Base-by-base conservation (phyloP, 345 rosid genomes). In the Clarkia xantiana region DNA sequence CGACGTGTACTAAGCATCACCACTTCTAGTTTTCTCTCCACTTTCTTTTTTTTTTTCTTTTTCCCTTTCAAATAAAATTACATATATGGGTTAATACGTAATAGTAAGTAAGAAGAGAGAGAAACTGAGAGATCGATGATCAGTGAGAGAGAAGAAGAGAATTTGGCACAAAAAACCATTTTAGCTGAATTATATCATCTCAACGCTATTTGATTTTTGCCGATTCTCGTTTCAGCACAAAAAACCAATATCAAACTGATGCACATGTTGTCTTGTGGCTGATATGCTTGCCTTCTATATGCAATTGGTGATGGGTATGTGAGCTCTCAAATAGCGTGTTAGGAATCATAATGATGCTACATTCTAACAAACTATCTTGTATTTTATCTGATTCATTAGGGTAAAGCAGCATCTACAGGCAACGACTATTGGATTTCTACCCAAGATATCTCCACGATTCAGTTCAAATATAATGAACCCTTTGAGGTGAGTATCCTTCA, bases 271-370 rank as follows among this genome's bases (percentile, higher is more conserved):
- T 19, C 17, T 52, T 41, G 61, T 62, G 58, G 71, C 71, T 34
- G 56, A 61, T 50, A 75, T 77, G 80, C 68, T 6, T 39, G 51
- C 49, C 71, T 61, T 47, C 65, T 62, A 52, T 73, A 75, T 46
- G 29, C 62, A 49, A 45, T 71, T 61, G 84, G 84, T 55, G 70
- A 75, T 44, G 84, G 84, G 89, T 81, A 77, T 22, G 17, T 10
- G 44, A 2, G 40, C 45, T 41, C 6, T 12, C 56, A 8, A n/a
- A 1, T 18, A 44, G 18, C 15, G 14, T 14, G 15, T 8, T n/a
- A 5, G 3, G 14, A 3, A 16, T 42, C 44, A 10, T 44, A 9
- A 44, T 14, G 2, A 18, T 16, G 18, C 16, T 44, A 44, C 9
- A 29, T 29, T 29, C 36, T 29, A 29, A 29, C 36, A 44, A 10